Evolutionary conservation across 768 basidiomycete genomes (phyloP).

Genomic region (Naganishia friedmannii): DNA sequence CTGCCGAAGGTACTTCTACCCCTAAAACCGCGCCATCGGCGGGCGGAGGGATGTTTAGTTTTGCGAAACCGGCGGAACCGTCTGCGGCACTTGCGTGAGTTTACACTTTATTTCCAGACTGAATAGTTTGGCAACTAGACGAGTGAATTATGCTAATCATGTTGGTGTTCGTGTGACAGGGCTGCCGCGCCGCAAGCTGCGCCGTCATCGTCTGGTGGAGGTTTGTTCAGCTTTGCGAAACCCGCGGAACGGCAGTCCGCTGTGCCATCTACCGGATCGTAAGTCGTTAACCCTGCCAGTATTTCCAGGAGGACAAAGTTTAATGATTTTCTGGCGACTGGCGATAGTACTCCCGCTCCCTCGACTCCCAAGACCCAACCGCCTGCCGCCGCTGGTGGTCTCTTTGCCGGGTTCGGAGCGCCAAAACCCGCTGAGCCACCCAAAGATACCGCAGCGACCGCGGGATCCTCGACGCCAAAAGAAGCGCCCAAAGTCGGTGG

Average conservation of each 20-base stretch:
- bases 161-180: too few species aligned
- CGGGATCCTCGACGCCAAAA: slow-evolving; percentile 2
- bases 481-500: slow-evolving; percentile 9
- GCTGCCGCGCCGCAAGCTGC: slow-evolving; percentile 2
- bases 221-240: slow-evolving; percentile 12
- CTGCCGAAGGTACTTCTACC: not conserved
- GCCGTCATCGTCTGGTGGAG: not conserved
- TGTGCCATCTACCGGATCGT: slow-evolving; percentile 17
- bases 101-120: too few species aligned
- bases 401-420: slow-evolving; percentile 24
- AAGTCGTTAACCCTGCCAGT: not conserved
- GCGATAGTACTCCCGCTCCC: slow-evolving; percentile 8
- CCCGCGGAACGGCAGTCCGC: slow-evolving; percentile 10
- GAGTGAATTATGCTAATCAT: too few species aligned
- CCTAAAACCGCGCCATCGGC: slow-evolving; percentile 9
- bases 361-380: slow-evolving; percentile 22
- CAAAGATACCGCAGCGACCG: not conserved
- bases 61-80: not conserved
- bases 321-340: not conserved
- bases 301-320: too few species aligned
- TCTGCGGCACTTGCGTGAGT: not conserved
- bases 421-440: slow-evolving; percentile 23
- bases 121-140: too few species aligned
- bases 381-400: slow-evolving; percentile 13
- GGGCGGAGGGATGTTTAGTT: too few species aligned